Percentiles rank a stretch among this genome's conserved stretches.
These are phyloP conservation scores for Biancaea sappan DNA, from an alignment of 306 rosid genomes.

Conservation along the genomic window DNA sequence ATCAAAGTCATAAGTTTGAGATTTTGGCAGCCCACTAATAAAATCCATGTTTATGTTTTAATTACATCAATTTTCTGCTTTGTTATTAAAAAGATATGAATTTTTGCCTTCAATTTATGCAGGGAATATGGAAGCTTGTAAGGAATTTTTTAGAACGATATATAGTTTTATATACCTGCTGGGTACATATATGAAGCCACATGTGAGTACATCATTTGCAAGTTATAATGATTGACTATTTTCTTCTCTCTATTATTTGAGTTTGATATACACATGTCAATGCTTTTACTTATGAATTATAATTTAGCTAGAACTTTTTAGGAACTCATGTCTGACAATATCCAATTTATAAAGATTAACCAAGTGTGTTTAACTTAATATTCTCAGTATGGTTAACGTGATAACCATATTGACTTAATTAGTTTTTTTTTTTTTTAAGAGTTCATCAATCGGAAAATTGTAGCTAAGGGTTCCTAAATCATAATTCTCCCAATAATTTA, in stretches of 20 bases:
- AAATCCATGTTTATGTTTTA: too few relatives aligned
- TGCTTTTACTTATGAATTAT: slow-evolving; percentile 22
- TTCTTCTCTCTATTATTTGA: slow-evolving; percentile 19
- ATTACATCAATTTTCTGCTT: slow-evolving; percentile 1
- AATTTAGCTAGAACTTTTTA: background rate
- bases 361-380: background rate
- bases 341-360: background rate
- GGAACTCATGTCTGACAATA: background rate
- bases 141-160: slow-evolving; percentile 58
- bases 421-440: background rate
- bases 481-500: background rate
- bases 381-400: background rate
- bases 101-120: slow-evolving; percentile 40
- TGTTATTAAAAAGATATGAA: slow-evolving; percentile 1
- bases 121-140: slow-evolving; percentile 76
- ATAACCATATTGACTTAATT: background rate
- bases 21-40: too few relatives aligned
- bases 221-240: background rate
- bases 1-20: too few relatives aligned
- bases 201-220: slow-evolving; percentile 58
- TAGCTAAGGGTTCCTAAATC: background rate
- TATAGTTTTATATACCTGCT: slow-evolving; percentile 74
- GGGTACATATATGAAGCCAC: slow-evolving; percentile 89
- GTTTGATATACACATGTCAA: slow-evolving; percentile 3
- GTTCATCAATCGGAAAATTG: background rate